Base-by-base conservation (phyloP, 2,329 filamentous ascomycete genomes). In the Trichoderma brevicompactum region DNA sequence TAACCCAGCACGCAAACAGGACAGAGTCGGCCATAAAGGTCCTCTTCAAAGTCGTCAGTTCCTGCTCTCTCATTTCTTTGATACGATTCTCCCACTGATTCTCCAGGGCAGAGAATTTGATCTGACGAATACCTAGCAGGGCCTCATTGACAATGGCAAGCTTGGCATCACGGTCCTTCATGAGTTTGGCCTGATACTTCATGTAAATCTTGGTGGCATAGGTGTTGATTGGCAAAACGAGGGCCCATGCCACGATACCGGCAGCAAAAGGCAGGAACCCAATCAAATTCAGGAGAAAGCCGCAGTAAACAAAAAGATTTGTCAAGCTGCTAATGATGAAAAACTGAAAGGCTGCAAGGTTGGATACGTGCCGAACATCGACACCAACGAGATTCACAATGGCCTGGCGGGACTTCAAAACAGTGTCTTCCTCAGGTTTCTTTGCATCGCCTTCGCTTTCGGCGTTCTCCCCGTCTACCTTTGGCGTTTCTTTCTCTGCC, bases 81-180 rank as follows among this genome's bases (percentile, higher is more conserved):
- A 95, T 91, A 67, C 88, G 90, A 15, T 82, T 80, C 74, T 92
- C 87, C 91, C 92, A 94, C 70, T 91, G 86, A 19, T 80, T 78
- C 74, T 94, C 92, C 2, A 92, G 77, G 1, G 91, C 91, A 0
- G 90, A 90, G 70, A 94, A 93, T 72, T 95, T 95, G 78, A 95
- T 92, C 75, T 95, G 92, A 1, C 91, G 86, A 68, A 94, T 94
- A 7, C 91, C 91, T 70, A 91, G 85, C 1, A 95, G 78, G 0
- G 89, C 90, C 75, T 95, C 91, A 1, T 90, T 91, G 36, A 95
- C 84, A 13, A 93, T 84, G 0, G 85, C 88, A 77, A 93, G 83
- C 76, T 94, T 94, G 63, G 87, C 82, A 74, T 94, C 92, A 50
- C 91, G 83, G 34, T 88, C 82, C 73, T 90, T 91, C 90, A 94